Evolutionary conservation across 1,284 basidiomycete species (phyloP).

Genomic region (Marasmius sp.): DNA sequence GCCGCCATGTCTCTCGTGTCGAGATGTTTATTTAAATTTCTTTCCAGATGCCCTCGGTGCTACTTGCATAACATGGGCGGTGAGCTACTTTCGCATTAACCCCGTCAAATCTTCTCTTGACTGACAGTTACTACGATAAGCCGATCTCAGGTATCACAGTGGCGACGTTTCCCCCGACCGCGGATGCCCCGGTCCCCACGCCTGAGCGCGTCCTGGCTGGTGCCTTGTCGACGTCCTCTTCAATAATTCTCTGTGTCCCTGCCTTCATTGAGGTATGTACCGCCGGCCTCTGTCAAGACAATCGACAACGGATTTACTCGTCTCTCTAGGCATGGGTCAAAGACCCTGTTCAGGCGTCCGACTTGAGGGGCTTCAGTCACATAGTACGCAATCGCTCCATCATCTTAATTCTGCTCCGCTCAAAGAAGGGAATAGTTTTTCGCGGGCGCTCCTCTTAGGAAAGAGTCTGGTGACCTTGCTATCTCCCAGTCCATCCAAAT

Average conservation of each 20-base stretch:
- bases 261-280: conserved; percentile 6
- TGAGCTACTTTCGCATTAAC: background rate
- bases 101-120: background rate
- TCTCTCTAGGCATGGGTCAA: conserved; percentile 3
- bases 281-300: background rate
- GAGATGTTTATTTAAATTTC: background rate
- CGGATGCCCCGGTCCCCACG: conserved; percentile 4
- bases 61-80: conserved; percentile 2
- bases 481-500: conserved; percentile 21
- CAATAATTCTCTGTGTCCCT: conserved; percentile 9
- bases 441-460: conserved; percentile 5
- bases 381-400: conserved; percentile 3
- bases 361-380: conserved; percentile 1
- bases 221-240: conserved; percentile 4
- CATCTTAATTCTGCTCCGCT: background rate
- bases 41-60: conserved; percentile 3
- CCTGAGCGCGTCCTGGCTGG: conserved; percentile 4
- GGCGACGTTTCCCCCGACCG: conserved; percentile 5
- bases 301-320: background rate
- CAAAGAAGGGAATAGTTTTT: conserved; percentile 4
- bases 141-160: conserved; percentile 7
- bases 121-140: background rate
- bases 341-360: background rate
- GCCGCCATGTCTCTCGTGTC: background rate
- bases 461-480: conserved; percentile 21